These are phyloP conservation scores for Delphinella strobiligena DNA, from an alignment of 2,329 filamentous ascomycete genomes.

Conservation along the genomic window DNA sequence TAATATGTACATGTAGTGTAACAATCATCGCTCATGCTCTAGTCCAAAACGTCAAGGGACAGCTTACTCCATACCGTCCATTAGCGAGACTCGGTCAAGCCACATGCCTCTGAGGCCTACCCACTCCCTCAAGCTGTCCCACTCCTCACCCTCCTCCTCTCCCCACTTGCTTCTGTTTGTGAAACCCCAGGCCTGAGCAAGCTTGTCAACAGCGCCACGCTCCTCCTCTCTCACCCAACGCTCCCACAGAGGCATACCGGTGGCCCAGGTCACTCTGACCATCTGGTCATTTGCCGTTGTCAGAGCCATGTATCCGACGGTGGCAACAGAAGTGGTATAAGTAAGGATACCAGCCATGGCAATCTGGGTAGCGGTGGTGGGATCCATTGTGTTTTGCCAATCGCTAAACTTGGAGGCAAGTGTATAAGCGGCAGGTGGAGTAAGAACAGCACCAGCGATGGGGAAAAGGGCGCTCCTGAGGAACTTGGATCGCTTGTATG, in stretches of 20 bases:
- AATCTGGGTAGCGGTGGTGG: slow-evolving; percentile 59
- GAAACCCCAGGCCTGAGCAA: slow-evolving; percentile 88
- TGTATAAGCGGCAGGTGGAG: slow-evolving; percentile 58
- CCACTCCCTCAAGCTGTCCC: slow-evolving; percentile 76
- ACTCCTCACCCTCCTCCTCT: slow-evolving; percentile 83
- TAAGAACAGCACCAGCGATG: slow-evolving; percentile 39
- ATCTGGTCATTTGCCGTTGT: slow-evolving; percentile 91
- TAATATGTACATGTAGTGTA: not conserved
- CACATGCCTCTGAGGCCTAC: slow-evolving; percentile 77
- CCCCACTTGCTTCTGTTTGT: slow-evolving; percentile 67
- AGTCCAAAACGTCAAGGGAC: too few species aligned
- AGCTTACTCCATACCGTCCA: slow-evolving; percentile 74
- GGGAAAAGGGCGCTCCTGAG: slow-evolving; percentile 53
- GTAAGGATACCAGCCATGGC: slow-evolving; percentile 71
- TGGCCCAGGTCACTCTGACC: slow-evolving; percentile 81
- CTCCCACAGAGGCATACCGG: slow-evolving; percentile 65
- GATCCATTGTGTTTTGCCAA: slow-evolving; percentile 66
- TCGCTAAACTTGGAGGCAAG: slow-evolving; percentile 55
- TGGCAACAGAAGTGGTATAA: slow-evolving; percentile 70
- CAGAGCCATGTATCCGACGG: slow-evolving; percentile 71
- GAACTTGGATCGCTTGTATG: slow-evolving; percentile 56
- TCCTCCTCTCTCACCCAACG: slow-evolving; percentile 88
- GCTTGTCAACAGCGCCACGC: slow-evolving; percentile 70
- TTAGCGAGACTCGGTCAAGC: slow-evolving; percentile 75
- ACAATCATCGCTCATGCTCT: not conserved